A percentile compares a stretch with the other conserved stretches of the same genome.
Conservation (phyloP, 768 basidiomycete genomes). For the Fomitopsis pulvina region DNA sequence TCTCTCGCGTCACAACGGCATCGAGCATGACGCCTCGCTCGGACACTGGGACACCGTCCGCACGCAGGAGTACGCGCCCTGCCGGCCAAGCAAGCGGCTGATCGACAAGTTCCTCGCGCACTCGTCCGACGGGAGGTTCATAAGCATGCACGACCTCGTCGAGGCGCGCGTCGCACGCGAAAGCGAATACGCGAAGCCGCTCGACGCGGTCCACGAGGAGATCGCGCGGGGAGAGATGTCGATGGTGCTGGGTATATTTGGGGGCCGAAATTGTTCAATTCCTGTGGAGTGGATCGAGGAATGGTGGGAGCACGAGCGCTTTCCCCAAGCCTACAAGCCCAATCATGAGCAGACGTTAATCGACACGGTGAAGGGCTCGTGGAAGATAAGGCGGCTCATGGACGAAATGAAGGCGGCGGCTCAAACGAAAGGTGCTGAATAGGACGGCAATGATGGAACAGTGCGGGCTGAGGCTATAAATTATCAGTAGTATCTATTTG, state of each 20-base stretch:
- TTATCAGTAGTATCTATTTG: too few species aligned
- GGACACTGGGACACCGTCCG: constrained; percentile 18
- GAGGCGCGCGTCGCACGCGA: constrained; percentile 48
- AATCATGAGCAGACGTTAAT: constrained; percentile 2
- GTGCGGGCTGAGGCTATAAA: too few species aligned
- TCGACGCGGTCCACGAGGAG: constrained; percentile 46
- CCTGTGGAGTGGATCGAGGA: not conserved
- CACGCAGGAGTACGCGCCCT: constrained; percentile 16
- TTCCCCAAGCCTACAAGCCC: constrained; percentile 2
- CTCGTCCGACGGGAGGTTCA: constrained; percentile 7
- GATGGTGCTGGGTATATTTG: constrained; percentile 52
- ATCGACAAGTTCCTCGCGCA: constrained; percentile 9
- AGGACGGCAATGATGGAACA: too few species aligned
- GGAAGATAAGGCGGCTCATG: not conserved
- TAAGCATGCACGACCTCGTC: constrained; percentile 33
- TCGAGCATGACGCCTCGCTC: constrained; percentile 25
- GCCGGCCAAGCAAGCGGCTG: constrained; percentile 9
- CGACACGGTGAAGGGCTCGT: not conserved
- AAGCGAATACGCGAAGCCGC: constrained; percentile 26
- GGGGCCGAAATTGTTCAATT: not conserved
- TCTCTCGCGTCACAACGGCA: constrained; percentile 20
- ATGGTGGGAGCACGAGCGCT: constrained; percentile 6
- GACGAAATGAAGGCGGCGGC: not conserved
- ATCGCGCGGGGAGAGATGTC: constrained; percentile 66
- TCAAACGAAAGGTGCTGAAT: too few species aligned